Conservation (phyloP, 345 rosid species). For the Citrus sp. region DNA sequence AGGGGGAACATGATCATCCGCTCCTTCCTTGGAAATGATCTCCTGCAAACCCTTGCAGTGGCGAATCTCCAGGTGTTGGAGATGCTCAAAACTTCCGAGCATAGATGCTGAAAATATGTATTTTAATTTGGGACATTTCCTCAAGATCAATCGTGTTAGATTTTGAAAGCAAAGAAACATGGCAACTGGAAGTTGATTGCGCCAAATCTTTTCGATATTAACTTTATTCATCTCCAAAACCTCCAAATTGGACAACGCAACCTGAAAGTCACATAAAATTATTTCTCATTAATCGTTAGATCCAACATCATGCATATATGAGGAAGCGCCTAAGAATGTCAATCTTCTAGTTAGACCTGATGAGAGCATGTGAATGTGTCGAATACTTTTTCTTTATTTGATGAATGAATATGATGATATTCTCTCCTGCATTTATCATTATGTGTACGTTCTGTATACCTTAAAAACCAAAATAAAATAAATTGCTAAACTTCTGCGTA, state of each 20-base stretch:
- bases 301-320: no score
- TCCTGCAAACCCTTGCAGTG: neutral
- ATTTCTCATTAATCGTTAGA: no score
- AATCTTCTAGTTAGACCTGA: no score
- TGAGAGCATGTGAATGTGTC: no score
- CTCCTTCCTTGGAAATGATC: slow-evolving; percentile 13
- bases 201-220: slow-evolving; percentile 3
- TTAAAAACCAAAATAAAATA: neutral
- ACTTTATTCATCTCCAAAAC: neutral
- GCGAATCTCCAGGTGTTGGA: neutral
- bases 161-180: neutral
- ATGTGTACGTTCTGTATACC: no score
- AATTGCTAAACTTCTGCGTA: neutral
- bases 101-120: neutral
- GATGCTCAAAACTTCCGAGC: neutral
- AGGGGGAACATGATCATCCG: neutral
- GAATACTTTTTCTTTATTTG: no score
- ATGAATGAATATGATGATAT: no score
- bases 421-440: no score
- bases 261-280: neutral
- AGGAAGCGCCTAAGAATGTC: no score
- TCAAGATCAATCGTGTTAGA: neutral
- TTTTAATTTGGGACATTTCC: neutral
- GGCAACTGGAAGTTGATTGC: neutral
- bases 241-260: slow-evolving; percentile 17